Evolutionary conservation across 805 yeast genomes (phyloP).

Genomic region (Metschnikowia henanensis): DNA sequence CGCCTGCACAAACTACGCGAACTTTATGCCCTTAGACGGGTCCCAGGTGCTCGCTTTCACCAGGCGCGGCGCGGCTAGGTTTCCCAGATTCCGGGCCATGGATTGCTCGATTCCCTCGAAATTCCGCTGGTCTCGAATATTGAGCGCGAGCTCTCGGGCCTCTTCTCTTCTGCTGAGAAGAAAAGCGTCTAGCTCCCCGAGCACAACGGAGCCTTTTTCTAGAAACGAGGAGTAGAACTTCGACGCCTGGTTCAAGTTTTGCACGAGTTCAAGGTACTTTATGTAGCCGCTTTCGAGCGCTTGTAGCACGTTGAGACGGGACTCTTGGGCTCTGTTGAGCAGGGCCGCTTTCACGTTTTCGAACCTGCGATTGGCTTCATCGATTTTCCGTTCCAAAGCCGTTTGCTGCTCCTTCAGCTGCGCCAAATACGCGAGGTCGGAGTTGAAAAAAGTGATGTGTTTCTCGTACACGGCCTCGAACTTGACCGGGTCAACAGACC

Average conservation of each 20-base stretch:
- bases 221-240: constrained; percentile 68
- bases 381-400: constrained; percentile 18
- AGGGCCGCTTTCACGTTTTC: constrained; percentile 4
- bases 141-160: constrained; percentile 49
- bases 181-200: constrained; percentile 51
- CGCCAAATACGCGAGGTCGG: constrained; percentile 50
- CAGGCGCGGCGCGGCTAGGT: constrained; percentile 15
- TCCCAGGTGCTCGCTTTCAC: constrained; percentile 10
- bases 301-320: constrained; percentile 52
- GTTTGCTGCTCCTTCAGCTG: constrained; percentile 31
- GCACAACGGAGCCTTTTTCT: constrained; percentile 43
- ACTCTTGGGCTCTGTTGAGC: constrained; percentile 24
- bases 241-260: constrained; percentile 66
- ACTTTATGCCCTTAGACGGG: constrained; percentile 9
- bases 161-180: constrained; percentile 51
- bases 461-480: constrained; percentile 40
- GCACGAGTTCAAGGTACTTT: constrained; percentile 54
- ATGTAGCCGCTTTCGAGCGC: constrained; percentile 49
- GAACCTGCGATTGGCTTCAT: constrained; percentile 17
- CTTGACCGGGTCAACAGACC: constrained; percentile 25
- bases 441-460: constrained; percentile 47
- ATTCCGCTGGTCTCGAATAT: constrained; percentile 14
- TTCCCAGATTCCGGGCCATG: constrained; percentile 8
- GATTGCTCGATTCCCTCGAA: constrained; percentile 17
- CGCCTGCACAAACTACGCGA: constrained; percentile 3